Evolutionary conservation across 106 monocot genomes (phyloP).

Genomic region (Apostasia ramifera): DNA sequence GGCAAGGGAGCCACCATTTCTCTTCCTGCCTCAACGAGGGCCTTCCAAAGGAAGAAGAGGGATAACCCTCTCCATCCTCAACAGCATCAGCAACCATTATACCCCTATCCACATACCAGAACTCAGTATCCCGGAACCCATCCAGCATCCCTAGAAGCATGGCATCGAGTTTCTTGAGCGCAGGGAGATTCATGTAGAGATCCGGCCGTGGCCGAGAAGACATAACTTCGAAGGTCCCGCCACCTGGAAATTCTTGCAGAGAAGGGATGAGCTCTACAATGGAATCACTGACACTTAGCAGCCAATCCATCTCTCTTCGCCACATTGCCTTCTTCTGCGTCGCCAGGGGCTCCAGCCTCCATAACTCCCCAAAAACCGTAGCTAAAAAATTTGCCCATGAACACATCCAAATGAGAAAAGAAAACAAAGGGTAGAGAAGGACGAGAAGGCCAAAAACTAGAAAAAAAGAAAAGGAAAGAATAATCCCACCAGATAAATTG

Average conservation of each 20-base stretch:
- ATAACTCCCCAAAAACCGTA: conserved; percentile 86
- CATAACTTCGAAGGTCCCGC: conserved; percentile 92
- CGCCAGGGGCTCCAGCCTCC: conserved; percentile 86
- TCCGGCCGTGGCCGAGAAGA: conserved; percentile 62
- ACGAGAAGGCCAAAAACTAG: not conserved
- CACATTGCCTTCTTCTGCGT: conserved; percentile 85
- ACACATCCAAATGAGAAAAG: not conserved
- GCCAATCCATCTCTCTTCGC: conserved; percentile 92
- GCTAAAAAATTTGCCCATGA: conserved; percentile 30
- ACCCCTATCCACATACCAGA: conserved; percentile 90
- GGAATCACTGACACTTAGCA: conserved; percentile 73
- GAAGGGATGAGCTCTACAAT: conserved; percentile 91
- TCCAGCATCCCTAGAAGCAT: conserved; percentile 88
- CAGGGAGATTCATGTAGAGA: conserved; percentile 88
- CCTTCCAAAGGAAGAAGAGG: conserved; percentile 43
- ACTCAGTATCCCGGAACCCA: conserved; percentile 73
- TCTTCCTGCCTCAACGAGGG: conserved; percentile 77
- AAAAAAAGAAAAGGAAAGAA: not conserved
- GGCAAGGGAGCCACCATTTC: conserved; percentile 98
- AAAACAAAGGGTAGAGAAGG: not conserved
- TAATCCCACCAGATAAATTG: conserved; percentile 72
- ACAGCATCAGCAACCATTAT: conserved; percentile 53
- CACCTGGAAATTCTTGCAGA: conserved; percentile 82
- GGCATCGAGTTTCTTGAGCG: conserved; percentile 82
- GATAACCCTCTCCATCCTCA: conserved; percentile 27